Conservation (phyloP, 768 basidiomycete species). For the Boletus tylopilopsis region DNA sequence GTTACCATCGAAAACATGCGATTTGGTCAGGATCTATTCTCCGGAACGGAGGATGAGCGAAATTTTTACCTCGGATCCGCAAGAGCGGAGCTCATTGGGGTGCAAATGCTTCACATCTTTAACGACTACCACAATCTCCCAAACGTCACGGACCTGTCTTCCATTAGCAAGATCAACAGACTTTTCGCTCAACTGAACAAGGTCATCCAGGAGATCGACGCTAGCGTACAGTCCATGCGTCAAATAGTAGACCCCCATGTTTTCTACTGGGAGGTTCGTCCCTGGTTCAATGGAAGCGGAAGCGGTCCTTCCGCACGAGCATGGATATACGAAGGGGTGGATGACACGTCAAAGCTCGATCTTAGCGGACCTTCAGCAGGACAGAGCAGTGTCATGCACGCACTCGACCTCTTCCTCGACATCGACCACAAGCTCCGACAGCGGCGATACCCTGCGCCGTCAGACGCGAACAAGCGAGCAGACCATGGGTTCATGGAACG, state of each 20-base stretch:
- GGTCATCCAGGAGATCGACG: constrained; percentile 72
- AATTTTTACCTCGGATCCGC: constrained; percentile 88
- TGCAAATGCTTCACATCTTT: constrained; percentile 82
- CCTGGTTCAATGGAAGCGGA: constrained; percentile 88
- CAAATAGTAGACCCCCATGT: constrained; percentile 74
- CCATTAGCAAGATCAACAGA: constrained; percentile 62
- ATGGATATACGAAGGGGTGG: constrained; percentile 82
- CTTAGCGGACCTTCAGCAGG: constrained; percentile 90
- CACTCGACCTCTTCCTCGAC: constrained; percentile 80
- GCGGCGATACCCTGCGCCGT: constrained; percentile 63
- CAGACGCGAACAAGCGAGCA: constrained; percentile 59
- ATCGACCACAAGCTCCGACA: constrained; percentile 83
- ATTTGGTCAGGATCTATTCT: constrained; percentile 65
- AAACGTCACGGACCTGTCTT: constrained; percentile 57
- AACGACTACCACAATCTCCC: constrained; percentile 81
- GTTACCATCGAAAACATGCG: constrained; percentile 71
- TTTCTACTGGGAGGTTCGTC: constrained; percentile 88
- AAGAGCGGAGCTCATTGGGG: constrained; percentile 79
- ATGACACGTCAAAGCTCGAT: constrained; percentile 52
- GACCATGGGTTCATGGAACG: constrained; percentile 85
- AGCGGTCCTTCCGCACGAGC: constrained; percentile 45
- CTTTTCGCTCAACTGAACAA: constrained; percentile 66
- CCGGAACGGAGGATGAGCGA: constrained; percentile 78
- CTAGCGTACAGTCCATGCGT: constrained; percentile 65
- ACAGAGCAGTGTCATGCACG: constrained; percentile 89